Evolutionary conservation across 495 filamentous ascomycete genomes (phyloP).

Genomic region (Pseudoneurospora amorphoporcata): DNA sequence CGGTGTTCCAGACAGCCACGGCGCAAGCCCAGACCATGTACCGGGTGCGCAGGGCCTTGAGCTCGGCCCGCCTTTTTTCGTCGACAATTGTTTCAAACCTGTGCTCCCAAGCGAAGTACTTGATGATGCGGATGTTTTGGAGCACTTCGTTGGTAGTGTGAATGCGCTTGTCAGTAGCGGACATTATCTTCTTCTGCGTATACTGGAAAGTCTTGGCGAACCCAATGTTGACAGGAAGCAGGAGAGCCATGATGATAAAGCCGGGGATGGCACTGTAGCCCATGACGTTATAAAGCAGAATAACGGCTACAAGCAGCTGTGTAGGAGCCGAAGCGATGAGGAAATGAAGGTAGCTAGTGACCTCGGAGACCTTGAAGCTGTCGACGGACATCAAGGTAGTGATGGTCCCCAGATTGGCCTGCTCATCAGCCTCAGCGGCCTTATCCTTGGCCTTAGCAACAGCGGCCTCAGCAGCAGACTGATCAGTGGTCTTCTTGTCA

Average conservation of each 20-base stretch:
- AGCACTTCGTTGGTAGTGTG: slow-evolving; percentile 94
- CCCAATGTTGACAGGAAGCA: slow-evolving; percentile 79
- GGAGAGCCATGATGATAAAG: slow-evolving; percentile 79
- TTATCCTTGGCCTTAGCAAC: slow-evolving; percentile 24
- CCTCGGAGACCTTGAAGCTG: slow-evolving; percentile 95
- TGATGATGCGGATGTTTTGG: slow-evolving; percentile 98
- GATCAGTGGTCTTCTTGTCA: slow-evolving; percentile 22
- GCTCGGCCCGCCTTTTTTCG: slow-evolving; percentile 72
- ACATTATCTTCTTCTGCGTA: slow-evolving; percentile 83
- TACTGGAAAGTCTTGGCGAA: slow-evolving; percentile 76
- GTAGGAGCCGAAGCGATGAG: slow-evolving; percentile 77
- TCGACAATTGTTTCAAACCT: slow-evolving; percentile 80
- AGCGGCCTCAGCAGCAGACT: slow-evolving; percentile 17
- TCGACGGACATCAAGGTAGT: slow-evolving; percentile 99
- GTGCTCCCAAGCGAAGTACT: slow-evolving; percentile 98
- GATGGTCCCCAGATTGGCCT: slow-evolving; percentile 89
- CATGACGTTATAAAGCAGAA: slow-evolving; percentile 77
- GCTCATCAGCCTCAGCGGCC: slow-evolving; percentile 44
- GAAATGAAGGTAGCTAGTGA: slow-evolving; percentile 86
- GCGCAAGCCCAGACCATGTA: slow-evolving; percentile 89
- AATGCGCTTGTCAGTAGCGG: slow-evolving; percentile 91
- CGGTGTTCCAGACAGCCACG: slow-evolving; percentile 93
- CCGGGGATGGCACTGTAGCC: slow-evolving; percentile 91
- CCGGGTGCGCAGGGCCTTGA: slow-evolving; percentile 64
- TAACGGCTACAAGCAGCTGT: slow-evolving; percentile 59